phyloP scores from a whole-genome alignment of 2,329 filamentous ascomycete species.

The Gremmenia infestans region DNA sequence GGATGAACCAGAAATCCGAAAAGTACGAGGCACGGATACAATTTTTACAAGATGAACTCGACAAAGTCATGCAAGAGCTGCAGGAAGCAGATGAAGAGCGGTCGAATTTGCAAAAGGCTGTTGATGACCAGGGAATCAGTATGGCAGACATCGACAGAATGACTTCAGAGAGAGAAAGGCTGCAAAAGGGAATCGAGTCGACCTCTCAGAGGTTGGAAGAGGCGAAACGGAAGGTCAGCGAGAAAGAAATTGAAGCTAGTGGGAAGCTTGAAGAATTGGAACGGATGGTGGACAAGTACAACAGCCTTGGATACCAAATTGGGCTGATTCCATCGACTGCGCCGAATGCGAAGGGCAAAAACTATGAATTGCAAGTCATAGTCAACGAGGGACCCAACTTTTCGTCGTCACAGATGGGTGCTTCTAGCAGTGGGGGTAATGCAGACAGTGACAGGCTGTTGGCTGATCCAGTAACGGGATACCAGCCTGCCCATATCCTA shows the following conservation, averaged over 20 bases:
- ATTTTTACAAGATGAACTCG: slow-evolving; percentile 80
- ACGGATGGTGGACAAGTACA: slow-evolving; percentile 82
- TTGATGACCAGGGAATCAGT: slow-evolving; percentile 90
- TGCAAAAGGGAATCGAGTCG: slow-evolving; percentile 83
- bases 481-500: slow-evolving; percentile 82
- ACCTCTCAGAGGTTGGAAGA: slow-evolving; percentile 76
- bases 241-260: slow-evolving; percentile 85
- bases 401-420: slow-evolving; percentile 52
- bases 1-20: slow-evolving; percentile 77
- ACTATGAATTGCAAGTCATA: slow-evolving; percentile 82
- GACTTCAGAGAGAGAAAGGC: slow-evolving; percentile 87
- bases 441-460: slow-evolving; percentile 70
- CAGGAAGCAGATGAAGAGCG: slow-evolving; percentile 80
- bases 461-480: slow-evolving; percentile 76
- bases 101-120: slow-evolving; percentile 70
- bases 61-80: slow-evolving; percentile 70
- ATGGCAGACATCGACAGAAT: slow-evolving; percentile 99
- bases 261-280: slow-evolving; percentile 89
- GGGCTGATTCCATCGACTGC: slow-evolving; percentile 82
- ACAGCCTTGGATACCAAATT: slow-evolving; percentile 89
- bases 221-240: slow-evolving; percentile 72
- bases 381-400: slow-evolving; percentile 77
- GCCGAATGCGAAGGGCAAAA: slow-evolving; percentile 74
- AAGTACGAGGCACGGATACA: slow-evolving; percentile 80
- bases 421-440: slow-evolving; percentile 25